A percentile compares a stretch with the other conserved stretches of the same genome.
These are phyloP conservation scores for Gymnopilus dilepis DNA, from an alignment of 768 basidiomycete species.

Conservation along the genomic window DNA sequence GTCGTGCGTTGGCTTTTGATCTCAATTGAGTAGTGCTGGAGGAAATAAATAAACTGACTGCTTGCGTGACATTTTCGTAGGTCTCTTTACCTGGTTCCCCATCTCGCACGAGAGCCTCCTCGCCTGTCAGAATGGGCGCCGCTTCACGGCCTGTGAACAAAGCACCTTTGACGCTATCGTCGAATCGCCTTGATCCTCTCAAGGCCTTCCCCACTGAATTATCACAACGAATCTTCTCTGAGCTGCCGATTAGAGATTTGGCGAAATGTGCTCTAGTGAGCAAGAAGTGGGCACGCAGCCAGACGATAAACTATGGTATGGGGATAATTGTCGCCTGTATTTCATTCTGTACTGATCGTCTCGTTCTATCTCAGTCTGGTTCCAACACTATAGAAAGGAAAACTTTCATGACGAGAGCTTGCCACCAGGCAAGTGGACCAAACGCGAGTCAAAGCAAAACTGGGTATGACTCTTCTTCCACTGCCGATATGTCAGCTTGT, in stretches of 20 bases:
- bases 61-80: too few species aligned
- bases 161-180: conserved; percentile 50
- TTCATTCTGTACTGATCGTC: conserved; percentile 10
- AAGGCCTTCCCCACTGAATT: conserved; percentile 79
- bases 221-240: conserved; percentile 76
- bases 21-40: not conserved
- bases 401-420: conserved; percentile 82
- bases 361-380: conserved; percentile 78
- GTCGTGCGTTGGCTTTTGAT: conserved; percentile 54
- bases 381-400: conserved; percentile 87
- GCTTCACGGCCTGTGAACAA: conserved; percentile 54
- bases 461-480: conserved; percentile 61
- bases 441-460: conserved; percentile 91
- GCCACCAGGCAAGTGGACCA: conserved; percentile 89
- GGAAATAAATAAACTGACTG: conserved; percentile 10
- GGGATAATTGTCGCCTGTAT: not conserved
- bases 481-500: not conserved
- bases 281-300: conserved; percentile 87
- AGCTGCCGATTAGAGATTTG: conserved; percentile 66
- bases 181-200: conserved; percentile 61
- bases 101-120: conserved; percentile 64
- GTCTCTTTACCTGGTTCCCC: conserved; percentile 74
- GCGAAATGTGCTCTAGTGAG: conserved; percentile 82
- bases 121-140: conserved; percentile 49
- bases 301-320: conserved; percentile 89